Evolutionary conservation across 176 grass and related monocot genomes (phyloP).

Genomic region (Paspalum vaginatum): DNA sequence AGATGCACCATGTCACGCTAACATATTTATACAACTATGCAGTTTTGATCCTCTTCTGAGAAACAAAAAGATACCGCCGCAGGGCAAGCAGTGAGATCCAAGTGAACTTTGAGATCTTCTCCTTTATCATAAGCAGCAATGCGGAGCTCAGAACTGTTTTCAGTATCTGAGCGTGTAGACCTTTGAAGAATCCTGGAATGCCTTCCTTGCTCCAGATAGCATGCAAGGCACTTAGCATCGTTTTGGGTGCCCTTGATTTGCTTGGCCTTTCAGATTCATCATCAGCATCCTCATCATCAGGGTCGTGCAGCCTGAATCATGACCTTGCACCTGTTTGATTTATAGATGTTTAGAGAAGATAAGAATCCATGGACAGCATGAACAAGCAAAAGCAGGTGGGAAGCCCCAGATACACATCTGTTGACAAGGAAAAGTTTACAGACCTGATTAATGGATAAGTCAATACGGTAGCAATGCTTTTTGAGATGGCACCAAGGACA

Average conservation of each 20-base stretch:
- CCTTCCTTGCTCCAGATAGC: constrained; percentile 94
- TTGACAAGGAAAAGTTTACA: constrained; percentile 31
- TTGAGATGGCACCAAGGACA: constrained; percentile 81
- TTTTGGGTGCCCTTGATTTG: constrained; percentile 62
- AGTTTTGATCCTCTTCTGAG: constrained; percentile 70
- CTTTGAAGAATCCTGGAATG: constrained; percentile 91
- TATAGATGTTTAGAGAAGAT: constrained; percentile 6
- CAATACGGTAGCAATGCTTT: constrained; percentile 81
- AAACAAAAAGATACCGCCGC: constrained; percentile 61
- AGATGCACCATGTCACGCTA: neutral
- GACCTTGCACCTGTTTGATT: constrained; percentile 84
- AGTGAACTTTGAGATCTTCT: constrained; percentile 90
- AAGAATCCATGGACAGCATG: neutral
- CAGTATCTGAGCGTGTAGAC: constrained; percentile 86
- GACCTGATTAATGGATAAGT: constrained; percentile 98
- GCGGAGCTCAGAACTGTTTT: constrained; percentile 98
- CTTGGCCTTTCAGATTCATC: constrained; percentile 42
- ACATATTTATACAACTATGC: constrained; percentile 27
- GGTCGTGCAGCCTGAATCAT: constrained; percentile 88
- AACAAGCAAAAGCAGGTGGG: constrained; percentile 19
- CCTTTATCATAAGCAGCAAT: constrained; percentile 97
- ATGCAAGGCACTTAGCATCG: constrained; percentile 70
- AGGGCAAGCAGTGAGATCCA: constrained; percentile 88
- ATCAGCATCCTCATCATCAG: constrained; percentile 57
- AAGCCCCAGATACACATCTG: neutral